Evolutionary conservation across 1,284 basidiomycete genomes (phyloP), one percentile per base, ranked within the genome.

Genomic region (Fomitopsis schrenkii): DNA sequence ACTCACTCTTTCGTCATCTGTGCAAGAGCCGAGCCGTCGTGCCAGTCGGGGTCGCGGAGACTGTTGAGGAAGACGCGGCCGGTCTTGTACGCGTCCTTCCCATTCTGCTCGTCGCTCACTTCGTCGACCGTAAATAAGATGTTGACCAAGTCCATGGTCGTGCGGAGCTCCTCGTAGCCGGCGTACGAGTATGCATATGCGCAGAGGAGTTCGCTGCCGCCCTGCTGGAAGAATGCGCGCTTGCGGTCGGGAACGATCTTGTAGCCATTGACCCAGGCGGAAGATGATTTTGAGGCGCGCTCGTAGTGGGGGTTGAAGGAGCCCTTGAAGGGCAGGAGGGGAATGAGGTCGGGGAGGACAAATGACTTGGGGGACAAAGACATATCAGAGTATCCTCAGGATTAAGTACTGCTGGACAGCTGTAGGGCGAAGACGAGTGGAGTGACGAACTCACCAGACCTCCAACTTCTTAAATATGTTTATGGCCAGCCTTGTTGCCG

Each of bases 111-210:
- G 67, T 90, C 87, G 68, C 84, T 88, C 63, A 88, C 78, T 71
- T 89, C 87, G 69, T 90, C 88, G 59, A 88, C 77, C 48, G 86
- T 84, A 72, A 88, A 89, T 22, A 90, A 79, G 19, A 86, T 75
- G 65, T 88, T 87, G 65, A 88, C 79, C 65, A 87, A 86, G 72
- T 89, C 87, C 66, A 84, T 86, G 48, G 78, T 80, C 0, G 81
- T 85, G 57, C 86, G 79, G 62, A 88, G 83, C 67, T 82, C 76
- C 59, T 86, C 83, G 62, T 79, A 78, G 33, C 79, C 82, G 56
- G 84, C 81, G 67, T 85, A 86, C 4, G 83, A 80, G 68, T 86
- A 90, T 5, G 79, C 82, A 68, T 83, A 83, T 5, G 86, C 83
- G 63, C 84, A 84, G 35, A 90, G 78, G 7, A 88, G 79, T 66